Evolutionary conservation across 768 basidiomycete genomes (phyloP).

Genomic region (Termitomyces titanicus): DNA sequence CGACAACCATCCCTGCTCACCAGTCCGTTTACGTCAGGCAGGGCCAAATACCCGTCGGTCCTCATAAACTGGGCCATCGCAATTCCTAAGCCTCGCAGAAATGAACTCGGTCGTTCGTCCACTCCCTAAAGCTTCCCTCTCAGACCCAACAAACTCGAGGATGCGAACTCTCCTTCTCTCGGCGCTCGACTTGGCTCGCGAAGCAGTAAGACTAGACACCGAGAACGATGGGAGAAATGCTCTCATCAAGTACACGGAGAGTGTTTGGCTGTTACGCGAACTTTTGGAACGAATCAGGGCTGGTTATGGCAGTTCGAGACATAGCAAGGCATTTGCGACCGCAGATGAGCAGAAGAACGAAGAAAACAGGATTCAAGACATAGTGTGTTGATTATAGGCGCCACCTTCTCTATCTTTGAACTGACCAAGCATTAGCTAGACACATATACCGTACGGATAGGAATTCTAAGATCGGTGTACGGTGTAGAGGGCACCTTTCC

Average conservation of each 20-base stretch:
- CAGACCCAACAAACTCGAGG: neutral
- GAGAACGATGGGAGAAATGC: neutral
- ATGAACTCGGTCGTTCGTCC: neutral
- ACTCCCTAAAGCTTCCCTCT: neutral
- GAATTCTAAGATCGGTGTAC: neutral
- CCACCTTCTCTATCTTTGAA: neutral
- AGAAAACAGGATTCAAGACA: slow-evolving; percentile 8
- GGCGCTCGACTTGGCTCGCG: slow-evolving; percentile 7
- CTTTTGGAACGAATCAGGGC: slow-evolving; percentile 4
- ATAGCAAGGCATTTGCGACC: neutral
- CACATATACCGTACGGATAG: slow-evolving; percentile 10
- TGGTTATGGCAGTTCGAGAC: neutral
- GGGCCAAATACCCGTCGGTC: neutral
- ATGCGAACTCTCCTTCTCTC: slow-evolving; percentile 3
- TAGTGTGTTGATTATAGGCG: slow-evolving; percentile 2
- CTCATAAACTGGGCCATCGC: neutral
- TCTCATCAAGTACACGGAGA: slow-evolving; percentile 8
- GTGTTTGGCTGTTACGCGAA: slow-evolving; percentile 11
- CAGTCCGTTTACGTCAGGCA: neutral
- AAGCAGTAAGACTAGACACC: slow-evolving; percentile 9
- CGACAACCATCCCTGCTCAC: neutral
- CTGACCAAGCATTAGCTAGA: slow-evolving; percentile 7
- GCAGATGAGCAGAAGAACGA: neutral
- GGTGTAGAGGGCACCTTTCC: neutral
- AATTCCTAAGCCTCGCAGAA: neutral